Base-by-base conservation (phyloP, 331 rosid species). In the Arachis monticola region DNA sequence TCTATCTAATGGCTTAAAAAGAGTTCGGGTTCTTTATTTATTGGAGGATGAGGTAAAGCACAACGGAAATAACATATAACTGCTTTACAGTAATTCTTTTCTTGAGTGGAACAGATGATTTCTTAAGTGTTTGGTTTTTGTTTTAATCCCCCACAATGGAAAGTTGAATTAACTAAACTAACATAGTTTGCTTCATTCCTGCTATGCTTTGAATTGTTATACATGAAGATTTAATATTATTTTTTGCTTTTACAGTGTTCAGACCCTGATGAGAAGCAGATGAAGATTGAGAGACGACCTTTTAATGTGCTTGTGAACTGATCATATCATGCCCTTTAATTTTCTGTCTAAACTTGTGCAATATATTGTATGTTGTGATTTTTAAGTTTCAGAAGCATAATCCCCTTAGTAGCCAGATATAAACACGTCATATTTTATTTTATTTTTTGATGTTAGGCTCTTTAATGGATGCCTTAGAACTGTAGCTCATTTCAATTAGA, bases 1-100 rank as follows among this genome's bases (percentile, higher is more conserved):
- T 40, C 81, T 92, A 62, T 92, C 93, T 58, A 95, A 89, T 86
- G 97, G 99, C 76, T 95, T 97, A 51, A 95, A 95, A 82, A 88
- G 99, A 83, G 76, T 95, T n/a, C 86, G 79, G 74, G 92, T 87
- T 82, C 96, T 96, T 8, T 85, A 83, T 78, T 89, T 81, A 73
- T 78, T 84, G 56, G 72, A 73, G n/a, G 44, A 70, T 42, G 88
- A 81, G 85, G 88, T 84, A 81, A 80, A 11, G 44, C 66, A 48
- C 12, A 22, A 44, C 46, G 46, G 62, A 55, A 27, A 57, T 57
- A 38, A 52, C 35, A 42, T 42, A 10, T 56, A 30, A 7, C 67
- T 32, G 35, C 41, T 69, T 64, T 38, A 55, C 10, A 53, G 6
- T 14, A 60, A 40, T 44, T 7, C 11, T 27, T 5, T 42, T 35